These are phyloP conservation scores for Paecilomyces fulvus DNA, from an alignment of 2,329 filamentous ascomycete genomes.

Conservation along the genomic window DNA sequence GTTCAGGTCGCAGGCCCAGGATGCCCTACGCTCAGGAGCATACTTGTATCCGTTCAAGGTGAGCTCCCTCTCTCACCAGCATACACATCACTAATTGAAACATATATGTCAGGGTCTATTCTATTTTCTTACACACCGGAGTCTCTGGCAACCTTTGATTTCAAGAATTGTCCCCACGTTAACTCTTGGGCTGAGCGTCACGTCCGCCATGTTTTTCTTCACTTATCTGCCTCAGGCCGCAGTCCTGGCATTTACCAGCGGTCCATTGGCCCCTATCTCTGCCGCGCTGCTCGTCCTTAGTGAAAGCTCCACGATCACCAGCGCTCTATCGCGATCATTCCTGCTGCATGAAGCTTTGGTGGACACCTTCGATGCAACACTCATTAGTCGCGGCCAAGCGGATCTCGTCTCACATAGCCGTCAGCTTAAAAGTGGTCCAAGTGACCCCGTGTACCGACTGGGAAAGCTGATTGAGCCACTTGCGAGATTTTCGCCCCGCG, in stretches of 20 bases:
- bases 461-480: slow-evolving; percentile 52
- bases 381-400: slow-evolving; percentile 47
- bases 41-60: slow-evolving; percentile 80
- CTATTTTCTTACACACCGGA: slow-evolving; percentile 51
- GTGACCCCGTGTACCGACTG: slow-evolving; percentile 46
- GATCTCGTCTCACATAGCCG: slow-evolving; percentile 65
- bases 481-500: slow-evolving; percentile 43
- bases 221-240: slow-evolving; percentile 81
- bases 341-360: slow-evolving; percentile 73
- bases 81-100: neutral
- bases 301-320: slow-evolving; percentile 47
- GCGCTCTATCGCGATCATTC: slow-evolving; percentile 57
- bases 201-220: slow-evolving; percentile 75
- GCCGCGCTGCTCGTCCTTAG: slow-evolving; percentile 50
- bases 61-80: slow-evolving; percentile 8
- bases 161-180: slow-evolving; percentile 54
- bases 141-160: slow-evolving; percentile 52
- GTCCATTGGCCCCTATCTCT: slow-evolving; percentile 58
- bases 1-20: slow-evolving; percentile 53
- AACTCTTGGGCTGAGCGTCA: slow-evolving; percentile 62
- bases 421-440: slow-evolving; percentile 51
- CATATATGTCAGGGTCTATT: slow-evolving; percentile 44
- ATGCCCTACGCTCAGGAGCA: slow-evolving; percentile 66
- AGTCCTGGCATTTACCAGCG: slow-evolving; percentile 74
- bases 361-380: slow-evolving; percentile 76